Evolutionary conservation across 306 rosid species (phyloP).

Genomic region (Gastrolobium villosum): DNA sequence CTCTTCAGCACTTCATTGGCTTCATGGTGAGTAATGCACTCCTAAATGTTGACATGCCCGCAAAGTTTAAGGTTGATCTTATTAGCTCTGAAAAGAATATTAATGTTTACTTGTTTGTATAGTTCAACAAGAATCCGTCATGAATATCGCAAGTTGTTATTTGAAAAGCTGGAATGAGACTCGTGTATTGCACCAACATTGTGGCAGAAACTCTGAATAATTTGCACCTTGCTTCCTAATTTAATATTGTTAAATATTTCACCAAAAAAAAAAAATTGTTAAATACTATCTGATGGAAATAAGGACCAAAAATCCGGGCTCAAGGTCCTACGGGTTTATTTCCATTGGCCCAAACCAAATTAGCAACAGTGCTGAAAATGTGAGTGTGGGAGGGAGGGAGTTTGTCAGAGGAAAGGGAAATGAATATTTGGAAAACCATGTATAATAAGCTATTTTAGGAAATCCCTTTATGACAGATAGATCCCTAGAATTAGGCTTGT

Average conservation of each 20-base stretch:
- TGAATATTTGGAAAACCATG: neutral
- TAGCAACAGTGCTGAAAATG: neutral
- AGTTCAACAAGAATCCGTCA: conserved; percentile 11
- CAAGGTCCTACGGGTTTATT: neutral
- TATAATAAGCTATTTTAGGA: no score
- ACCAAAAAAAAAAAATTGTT: no score
- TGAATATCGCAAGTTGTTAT: conserved; percentile 10
- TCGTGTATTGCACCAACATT: neutral
- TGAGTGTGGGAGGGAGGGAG: neutral
- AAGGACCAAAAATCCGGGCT: neutral
- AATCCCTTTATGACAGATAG: no score
- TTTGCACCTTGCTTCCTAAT: neutral
- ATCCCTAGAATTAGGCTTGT: no score
- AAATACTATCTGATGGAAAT: neutral
- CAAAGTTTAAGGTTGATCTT: conserved; percentile 37
- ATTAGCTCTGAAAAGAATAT: neutral
- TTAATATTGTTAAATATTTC: neutral
- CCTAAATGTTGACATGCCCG: conserved; percentile 33
- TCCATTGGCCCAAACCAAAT: neutral
- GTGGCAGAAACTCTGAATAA: neutral
- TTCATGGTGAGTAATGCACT: conserved; percentile 77
- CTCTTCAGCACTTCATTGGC: conserved; percentile 82
- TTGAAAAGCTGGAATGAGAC: conserved; percentile 21
- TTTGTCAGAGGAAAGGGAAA: neutral
- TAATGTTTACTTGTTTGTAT: conserved; percentile 16